These are phyloP conservation scores for Aspergillus clavatus DNA, from an alignment of 2,329 filamentous ascomycete genomes.

Conservation along the genomic window DNA sequence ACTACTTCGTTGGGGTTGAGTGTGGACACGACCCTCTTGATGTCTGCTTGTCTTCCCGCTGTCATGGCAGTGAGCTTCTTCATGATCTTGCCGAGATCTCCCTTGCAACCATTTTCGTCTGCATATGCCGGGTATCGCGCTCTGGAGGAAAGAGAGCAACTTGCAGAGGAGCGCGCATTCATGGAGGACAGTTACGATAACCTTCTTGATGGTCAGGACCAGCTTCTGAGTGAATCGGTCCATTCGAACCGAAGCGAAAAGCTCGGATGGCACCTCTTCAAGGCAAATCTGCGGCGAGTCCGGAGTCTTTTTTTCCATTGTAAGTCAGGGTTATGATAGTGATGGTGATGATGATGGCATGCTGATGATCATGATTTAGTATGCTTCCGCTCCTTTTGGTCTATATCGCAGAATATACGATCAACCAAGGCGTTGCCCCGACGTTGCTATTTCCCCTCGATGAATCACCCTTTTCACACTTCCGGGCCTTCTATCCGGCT, in stretches of 20 bases:
- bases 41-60: conserved; percentile 71
- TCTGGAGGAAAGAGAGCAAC: conserved; percentile 42
- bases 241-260: conserved; percentile 18
- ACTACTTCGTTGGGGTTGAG: conserved; percentile 74
- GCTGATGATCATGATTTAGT: conserved; percentile 32
- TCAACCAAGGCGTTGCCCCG: conserved; percentile 90
- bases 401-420: conserved; percentile 94
- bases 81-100: conserved; percentile 64
- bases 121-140: conserved; percentile 51
- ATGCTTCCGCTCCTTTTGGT: conserved; percentile 91
- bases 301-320: conserved; percentile 68
- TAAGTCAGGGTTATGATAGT: conserved; percentile 36
- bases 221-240: conserved; percentile 24
- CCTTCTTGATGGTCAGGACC: conserved; percentile 23
- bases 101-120: conserved; percentile 49
- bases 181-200: conserved; percentile 18
- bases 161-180: conserved; percentile 32
- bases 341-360: background rate
- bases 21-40: conserved; percentile 68
- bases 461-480: conserved; percentile 71
- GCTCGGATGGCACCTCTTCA: conserved; percentile 38
- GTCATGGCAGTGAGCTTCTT: conserved; percentile 86
- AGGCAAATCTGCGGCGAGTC: conserved; percentile 59
- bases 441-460: conserved; percentile 80
- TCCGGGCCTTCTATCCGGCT: conserved; percentile 85